Percentiles rank a stretch among this genome's conserved stretches.
Conservation (phyloP, 768 basidiomycete genomes). For the Pleurotus pulmonarius region DNA sequence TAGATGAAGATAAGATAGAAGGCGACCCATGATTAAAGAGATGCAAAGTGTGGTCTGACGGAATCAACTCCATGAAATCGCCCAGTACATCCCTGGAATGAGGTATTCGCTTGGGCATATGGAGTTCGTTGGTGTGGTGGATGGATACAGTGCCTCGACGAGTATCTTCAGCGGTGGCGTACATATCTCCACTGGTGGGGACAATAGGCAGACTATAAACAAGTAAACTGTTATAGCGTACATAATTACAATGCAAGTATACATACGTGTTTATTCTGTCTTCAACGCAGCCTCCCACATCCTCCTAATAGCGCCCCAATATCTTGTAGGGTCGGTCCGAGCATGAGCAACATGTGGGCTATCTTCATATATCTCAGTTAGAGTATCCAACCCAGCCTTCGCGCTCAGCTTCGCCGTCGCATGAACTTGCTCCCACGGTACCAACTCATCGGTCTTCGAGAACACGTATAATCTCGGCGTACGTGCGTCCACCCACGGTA, state of each 20-base stretch:
- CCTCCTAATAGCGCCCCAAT: constrained; percentile 36
- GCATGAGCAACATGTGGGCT: constrained; percentile 46
- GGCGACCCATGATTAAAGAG: too few relatives aligned
- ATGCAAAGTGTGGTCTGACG: too few relatives aligned
- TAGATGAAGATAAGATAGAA: too few relatives aligned
- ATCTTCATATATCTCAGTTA: constrained; percentile 32
- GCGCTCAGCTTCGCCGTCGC: constrained; percentile 28
- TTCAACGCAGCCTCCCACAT: constrained; percentile 27
- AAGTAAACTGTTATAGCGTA: not conserved
- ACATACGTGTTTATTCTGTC: not conserved
- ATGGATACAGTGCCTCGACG: too few relatives aligned
- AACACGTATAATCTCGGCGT: constrained; percentile 44
- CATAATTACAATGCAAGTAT: not conserved
- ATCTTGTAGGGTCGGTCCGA: constrained; percentile 34
- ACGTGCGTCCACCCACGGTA: constrained; percentile 36
- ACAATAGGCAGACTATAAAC: not conserved
- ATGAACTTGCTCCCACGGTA: constrained; percentile 32
- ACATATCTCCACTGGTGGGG: too few relatives aligned
- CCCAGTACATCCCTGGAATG: too few relatives aligned
- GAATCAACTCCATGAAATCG: too few relatives aligned
- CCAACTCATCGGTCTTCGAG: constrained; percentile 38
- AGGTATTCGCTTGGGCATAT: too few relatives aligned
- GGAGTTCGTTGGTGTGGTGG: too few relatives aligned
- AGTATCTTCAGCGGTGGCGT: too few relatives aligned
- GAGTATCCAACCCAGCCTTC: constrained; percentile 28